phyloP scores from a whole-genome alignment of 2,329 filamentous ascomycete species.

The Hypoxylon sp. region DNA sequence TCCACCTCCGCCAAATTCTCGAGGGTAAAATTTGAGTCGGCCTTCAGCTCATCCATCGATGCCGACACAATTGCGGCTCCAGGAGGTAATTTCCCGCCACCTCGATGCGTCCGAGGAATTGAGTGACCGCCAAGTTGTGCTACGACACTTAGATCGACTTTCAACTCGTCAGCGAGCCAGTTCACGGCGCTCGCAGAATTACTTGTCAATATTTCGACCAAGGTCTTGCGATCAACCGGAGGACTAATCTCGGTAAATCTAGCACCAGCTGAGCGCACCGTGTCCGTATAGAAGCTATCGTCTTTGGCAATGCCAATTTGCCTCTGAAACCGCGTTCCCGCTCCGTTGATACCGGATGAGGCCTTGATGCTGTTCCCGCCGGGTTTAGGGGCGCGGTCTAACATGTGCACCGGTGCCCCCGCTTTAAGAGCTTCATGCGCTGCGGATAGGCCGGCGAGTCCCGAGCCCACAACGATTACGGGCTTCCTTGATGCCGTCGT shows the following conservation, averaged over 20 bases:
- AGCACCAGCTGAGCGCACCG: slow-evolving; percentile 67
- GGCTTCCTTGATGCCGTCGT: slow-evolving; percentile 39
- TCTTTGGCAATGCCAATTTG: slow-evolving; percentile 59
- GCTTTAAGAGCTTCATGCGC: slow-evolving; percentile 67
- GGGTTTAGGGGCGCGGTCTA: slow-evolving; percentile 71
- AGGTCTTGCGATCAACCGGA: slow-evolving; percentile 55
- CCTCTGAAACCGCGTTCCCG: slow-evolving; percentile 68
- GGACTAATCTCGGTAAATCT: slow-evolving; percentile 52
- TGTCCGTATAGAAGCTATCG: slow-evolving; percentile 65
- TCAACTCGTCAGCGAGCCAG: slow-evolving; percentile 70
- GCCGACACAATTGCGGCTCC: slow-evolving; percentile 70
- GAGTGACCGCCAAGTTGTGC: slow-evolving; percentile 72
- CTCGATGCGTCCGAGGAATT: slow-evolving; percentile 68
- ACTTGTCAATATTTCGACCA: slow-evolving; percentile 64
- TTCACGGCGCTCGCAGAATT: slow-evolving; percentile 64
- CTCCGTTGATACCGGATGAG: slow-evolving; percentile 75
- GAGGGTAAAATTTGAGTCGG: slow-evolving; percentile 64
- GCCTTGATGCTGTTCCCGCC: slow-evolving; percentile 77
- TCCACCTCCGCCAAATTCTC: slow-evolving; percentile 67
- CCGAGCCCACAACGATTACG: slow-evolving; percentile 74
- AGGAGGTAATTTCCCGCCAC: slow-evolving; percentile 67
- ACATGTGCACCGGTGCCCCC: slow-evolving; percentile 66
- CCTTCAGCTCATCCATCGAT: slow-evolving; percentile 65
- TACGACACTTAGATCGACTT: slow-evolving; percentile 70
- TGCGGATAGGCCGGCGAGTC: slow-evolving; percentile 72